These are phyloP conservation scores for Vinca minor DNA, from an alignment of 257 asterid genomes.

Conservation along the genomic window DNA sequence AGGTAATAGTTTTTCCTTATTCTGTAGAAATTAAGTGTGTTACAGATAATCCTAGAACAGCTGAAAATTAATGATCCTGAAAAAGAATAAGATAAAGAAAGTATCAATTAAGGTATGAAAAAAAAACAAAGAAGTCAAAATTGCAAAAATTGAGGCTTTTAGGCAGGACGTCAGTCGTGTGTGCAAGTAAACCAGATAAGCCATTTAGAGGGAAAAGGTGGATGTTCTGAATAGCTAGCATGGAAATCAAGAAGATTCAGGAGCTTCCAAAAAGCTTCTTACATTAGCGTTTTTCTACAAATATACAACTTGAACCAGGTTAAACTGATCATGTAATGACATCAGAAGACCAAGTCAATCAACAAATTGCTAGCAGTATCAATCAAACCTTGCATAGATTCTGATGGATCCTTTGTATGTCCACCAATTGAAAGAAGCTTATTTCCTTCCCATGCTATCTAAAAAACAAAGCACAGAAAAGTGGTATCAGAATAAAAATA, in stretches of 20 bases:
- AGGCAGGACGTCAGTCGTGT: not conserved
- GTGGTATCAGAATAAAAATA: constrained; percentile 16
- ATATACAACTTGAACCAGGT: not conserved
- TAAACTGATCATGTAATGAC: constrained; percentile 1
- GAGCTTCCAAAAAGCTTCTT: not conserved
- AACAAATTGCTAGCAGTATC: constrained; percentile 1
- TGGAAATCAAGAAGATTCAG: not conserved
- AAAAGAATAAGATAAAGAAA: not conserved
- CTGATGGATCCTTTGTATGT: constrained; percentile 79
- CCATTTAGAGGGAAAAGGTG: not conserved
- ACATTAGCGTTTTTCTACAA: not conserved
- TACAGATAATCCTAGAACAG: not conserved
- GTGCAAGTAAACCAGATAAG: not conserved
- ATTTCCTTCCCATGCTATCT: constrained; percentile 91
- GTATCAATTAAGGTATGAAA: not conserved
- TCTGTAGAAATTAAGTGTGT: not conserved
- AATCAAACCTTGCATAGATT: constrained; percentile 68
- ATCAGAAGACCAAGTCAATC: constrained; percentile 1
- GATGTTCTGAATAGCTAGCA: not conserved
- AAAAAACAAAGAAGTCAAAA: not conserved
- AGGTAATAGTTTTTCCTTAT: not conserved
- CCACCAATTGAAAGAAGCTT: constrained; percentile 94
- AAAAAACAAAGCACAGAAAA: constrained; percentile 16
- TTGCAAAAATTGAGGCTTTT: not conserved
- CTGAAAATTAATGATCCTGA: constrained; percentile 1